A percentile compares a stretch with the other conserved stretches of the same genome.
Evolutionary conservation across 768 basidiomycete species (phyloP).

Genomic region (Tephrocybe sp.): DNA sequence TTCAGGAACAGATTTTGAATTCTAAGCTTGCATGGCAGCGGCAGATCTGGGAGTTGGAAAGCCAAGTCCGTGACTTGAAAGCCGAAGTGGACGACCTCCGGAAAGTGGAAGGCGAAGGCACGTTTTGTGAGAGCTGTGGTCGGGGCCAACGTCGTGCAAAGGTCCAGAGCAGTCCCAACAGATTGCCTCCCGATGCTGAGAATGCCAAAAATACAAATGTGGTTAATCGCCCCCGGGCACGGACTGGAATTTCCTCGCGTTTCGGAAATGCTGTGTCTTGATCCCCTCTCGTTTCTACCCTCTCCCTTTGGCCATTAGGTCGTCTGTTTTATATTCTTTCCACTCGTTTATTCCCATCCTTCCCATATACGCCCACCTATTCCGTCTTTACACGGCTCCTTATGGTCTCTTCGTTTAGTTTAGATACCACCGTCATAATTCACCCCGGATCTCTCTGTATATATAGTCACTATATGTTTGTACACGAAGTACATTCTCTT

Average conservation of each 20-base stretch:
- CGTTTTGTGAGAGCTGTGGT: conserved; percentile 62
- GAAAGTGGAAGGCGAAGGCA: conserved; percentile 28
- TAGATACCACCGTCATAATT: conserved; percentile 10
- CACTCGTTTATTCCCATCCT: conserved; percentile 17
- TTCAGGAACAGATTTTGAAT: conserved; percentile 60
- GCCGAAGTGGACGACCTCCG: conserved; percentile 62
- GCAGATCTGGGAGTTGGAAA: conserved; percentile 73
- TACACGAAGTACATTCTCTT: conserved; percentile 1
- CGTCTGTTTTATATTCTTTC: conserved; percentile 11
- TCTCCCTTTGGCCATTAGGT: conserved; percentile 1
- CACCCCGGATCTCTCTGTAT: conserved; percentile 10
- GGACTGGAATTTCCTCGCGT: conserved; percentile 62
- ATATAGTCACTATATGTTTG: conserved; percentile 5
- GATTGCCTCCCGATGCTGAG: conserved; percentile 7
- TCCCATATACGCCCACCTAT: conserved; percentile 13
- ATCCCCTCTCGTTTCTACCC: conserved; percentile 3
- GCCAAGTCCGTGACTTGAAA: conserved; percentile 69
- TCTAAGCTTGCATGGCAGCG: conserved; percentile 67
- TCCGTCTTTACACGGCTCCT: conserved; percentile 1
- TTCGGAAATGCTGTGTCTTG: conserved; percentile 54
- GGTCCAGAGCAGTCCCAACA: conserved; percentile 1
- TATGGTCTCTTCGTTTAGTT: conserved; percentile 1
- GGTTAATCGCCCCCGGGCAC: conserved; percentile 62
- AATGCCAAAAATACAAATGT: conserved; percentile 34
- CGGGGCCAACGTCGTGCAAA: conserved; percentile 34